phyloP scores from a whole-genome alignment of 106 monocot species.

The Triglochin maritima region DNA sequence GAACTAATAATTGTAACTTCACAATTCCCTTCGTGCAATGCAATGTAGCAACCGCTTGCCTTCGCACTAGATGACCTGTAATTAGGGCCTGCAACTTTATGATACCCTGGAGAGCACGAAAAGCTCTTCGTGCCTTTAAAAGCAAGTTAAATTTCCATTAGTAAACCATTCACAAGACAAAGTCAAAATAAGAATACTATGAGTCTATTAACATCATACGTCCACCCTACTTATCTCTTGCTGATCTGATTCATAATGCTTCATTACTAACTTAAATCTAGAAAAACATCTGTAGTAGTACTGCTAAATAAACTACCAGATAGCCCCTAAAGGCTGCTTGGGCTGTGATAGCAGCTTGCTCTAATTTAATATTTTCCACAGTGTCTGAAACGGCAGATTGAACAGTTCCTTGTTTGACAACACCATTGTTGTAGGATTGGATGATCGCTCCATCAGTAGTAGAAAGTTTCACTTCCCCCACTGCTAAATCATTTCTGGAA shows the following conservation, averaged over 20 bases:
- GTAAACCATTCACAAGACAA: neutral
- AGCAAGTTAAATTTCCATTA: neutral
- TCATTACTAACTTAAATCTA: no score
- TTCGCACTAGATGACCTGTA: constrained; percentile 87
- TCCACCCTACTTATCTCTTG: neutral
- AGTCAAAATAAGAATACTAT: neutral
- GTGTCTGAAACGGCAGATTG: constrained; percentile 17
- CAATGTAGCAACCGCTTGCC: constrained; percentile 79
- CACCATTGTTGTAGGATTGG: constrained; percentile 19
- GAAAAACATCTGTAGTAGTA: no score
- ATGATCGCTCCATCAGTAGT: constrained; percentile 13
- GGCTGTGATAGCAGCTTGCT: constrained; percentile 63
- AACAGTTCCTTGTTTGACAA: constrained; percentile 10
- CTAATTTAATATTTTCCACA: constrained; percentile 33
- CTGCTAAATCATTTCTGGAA: constrained; percentile 19
- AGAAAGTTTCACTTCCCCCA: constrained; percentile 19
- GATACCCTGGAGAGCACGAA: constrained; percentile 78
- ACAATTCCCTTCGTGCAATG: constrained; percentile 46
- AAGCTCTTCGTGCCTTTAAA: constrained; percentile 77
- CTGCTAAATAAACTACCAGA: constrained; percentile 41
- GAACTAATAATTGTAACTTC: constrained; percentile 57
- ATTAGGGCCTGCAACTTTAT: constrained; percentile 86
- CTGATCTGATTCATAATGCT: no score
- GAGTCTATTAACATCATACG: neutral
- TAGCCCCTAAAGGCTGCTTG: constrained; percentile 86